These are phyloP conservation scores for Shiraia bambusicola DNA, from an alignment of 2,329 filamentous ascomycete genomes.

Conservation along the genomic window DNA sequence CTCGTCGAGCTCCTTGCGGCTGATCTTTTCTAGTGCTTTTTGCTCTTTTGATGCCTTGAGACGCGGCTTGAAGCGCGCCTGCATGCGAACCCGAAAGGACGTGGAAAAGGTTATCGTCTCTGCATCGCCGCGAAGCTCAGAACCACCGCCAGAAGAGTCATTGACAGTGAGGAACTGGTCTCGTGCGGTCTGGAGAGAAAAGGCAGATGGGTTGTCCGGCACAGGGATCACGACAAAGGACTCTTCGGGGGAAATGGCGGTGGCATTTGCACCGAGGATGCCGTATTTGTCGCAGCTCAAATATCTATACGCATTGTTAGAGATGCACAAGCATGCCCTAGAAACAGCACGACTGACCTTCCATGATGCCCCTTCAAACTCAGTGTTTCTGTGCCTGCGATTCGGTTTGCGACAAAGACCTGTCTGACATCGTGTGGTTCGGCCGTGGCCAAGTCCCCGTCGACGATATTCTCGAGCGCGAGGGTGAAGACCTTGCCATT, in stretches of 20 bases:
- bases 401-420: slow-evolving; percentile 87
- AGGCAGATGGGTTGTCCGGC: slow-evolving; percentile 67
- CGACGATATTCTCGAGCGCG: slow-evolving; percentile 82
- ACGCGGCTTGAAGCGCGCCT: slow-evolving; percentile 87
- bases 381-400: slow-evolving; percentile 77
- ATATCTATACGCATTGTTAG: slow-evolving; percentile 57
- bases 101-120: slow-evolving; percentile 68
- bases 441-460: slow-evolving; percentile 76
- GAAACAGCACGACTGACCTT: slow-evolving; percentile 52
- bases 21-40: slow-evolving; percentile 82
- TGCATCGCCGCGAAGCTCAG: slow-evolving; percentile 76
- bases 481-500: slow-evolving; percentile 84
- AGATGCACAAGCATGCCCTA: not conserved
- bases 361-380: slow-evolving; percentile 91
- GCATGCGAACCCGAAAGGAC: slow-evolving; percentile 83
- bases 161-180: slow-evolving; percentile 69
- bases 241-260: slow-evolving; percentile 83
- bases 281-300: slow-evolving; percentile 84
- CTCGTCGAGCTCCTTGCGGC: slow-evolving; percentile 78
- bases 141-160: slow-evolving; percentile 40
- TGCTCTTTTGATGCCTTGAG: slow-evolving; percentile 78
- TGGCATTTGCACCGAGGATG: slow-evolving; percentile 70
- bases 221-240: slow-evolving; percentile 68
- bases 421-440: slow-evolving; percentile 95
- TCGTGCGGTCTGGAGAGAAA: slow-evolving; percentile 71